Evolutionary conservation across 768 basidiomycete species (phyloP).

Genomic region (Strobilomyces echinocephalus): DNA sequence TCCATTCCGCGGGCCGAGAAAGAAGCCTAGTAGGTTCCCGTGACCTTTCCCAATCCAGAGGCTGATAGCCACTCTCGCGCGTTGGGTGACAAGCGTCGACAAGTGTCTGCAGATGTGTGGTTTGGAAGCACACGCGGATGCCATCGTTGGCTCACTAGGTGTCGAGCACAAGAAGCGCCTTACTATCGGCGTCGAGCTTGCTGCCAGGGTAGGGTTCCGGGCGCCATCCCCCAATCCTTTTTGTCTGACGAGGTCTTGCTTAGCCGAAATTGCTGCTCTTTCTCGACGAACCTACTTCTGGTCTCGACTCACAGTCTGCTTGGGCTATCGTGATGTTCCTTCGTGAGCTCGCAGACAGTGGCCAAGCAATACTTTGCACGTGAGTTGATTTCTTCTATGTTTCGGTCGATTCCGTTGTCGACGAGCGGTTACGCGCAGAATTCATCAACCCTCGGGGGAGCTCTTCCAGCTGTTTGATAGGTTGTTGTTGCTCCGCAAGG

Average conservation of each 20-base stretch:
- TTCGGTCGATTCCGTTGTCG: neutral
- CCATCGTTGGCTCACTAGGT: conserved; percentile 53
- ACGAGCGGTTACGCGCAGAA: neutral
- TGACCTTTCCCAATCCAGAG: neutral
- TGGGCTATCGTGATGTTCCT: no score
- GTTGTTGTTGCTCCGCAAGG: conserved; percentile 25
- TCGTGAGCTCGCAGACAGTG: no score
- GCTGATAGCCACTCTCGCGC: neutral
- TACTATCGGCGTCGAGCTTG: conserved; percentile 59
- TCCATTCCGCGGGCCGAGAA: conserved; percentile 65
- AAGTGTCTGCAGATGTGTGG: conserved; percentile 62
- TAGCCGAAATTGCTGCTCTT: conserved; percentile 48
- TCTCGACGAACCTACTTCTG: conserved; percentile 56
- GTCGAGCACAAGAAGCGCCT: conserved; percentile 51
- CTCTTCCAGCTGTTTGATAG: conserved; percentile 52
- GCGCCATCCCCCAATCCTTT: neutral
- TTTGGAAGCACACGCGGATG: conserved; percentile 55
- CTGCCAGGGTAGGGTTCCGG: conserved; percentile 41
- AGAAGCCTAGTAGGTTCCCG: conserved; percentile 61
- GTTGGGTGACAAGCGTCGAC: conserved; percentile 38
- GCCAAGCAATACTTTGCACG: no score
- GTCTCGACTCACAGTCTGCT: no score
- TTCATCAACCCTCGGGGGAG: conserved; percentile 8
- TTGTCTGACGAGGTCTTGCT: neutral
- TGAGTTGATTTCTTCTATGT: no score